A percentile compares a stretch with the other conserved stretches of the same genome.
Conservation (phyloP, 2,329 filamentous ascomycete genomes). For the Phoma sp. region DNA sequence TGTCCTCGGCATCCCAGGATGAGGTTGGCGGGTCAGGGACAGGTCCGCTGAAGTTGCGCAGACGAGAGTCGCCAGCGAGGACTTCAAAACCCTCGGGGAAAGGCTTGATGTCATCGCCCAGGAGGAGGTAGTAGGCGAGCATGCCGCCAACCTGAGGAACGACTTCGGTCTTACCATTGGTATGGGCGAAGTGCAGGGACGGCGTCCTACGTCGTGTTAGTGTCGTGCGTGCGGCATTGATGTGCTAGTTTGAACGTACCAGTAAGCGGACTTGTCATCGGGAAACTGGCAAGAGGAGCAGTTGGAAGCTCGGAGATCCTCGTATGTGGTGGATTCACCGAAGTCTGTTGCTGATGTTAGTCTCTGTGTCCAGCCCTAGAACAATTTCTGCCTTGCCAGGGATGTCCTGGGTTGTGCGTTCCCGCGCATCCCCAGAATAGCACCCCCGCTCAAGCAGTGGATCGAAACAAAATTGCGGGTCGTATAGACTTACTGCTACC, state of each 20-base stretch:
- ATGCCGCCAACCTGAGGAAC: conserved; percentile 64
- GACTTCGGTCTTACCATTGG: conserved; percentile 67
- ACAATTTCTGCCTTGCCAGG: conserved; percentile 11
- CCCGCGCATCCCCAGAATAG: conserved; percentile 5
- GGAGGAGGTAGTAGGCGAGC: conserved; percentile 78
- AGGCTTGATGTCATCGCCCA: conserved; percentile 70
- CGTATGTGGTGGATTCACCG: conserved; percentile 65
- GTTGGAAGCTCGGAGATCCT: conserved; percentile 65
- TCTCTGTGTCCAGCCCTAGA: conserved; percentile 19
- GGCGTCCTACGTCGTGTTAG: conserved; percentile 57
- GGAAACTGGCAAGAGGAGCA: conserved; percentile 71
- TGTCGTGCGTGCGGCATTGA: neutral
- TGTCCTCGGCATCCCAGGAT: conserved; percentile 67
- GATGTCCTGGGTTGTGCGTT: neutral
- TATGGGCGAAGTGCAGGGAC: conserved; percentile 70
- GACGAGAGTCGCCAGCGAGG: conserved; percentile 68
- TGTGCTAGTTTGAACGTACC: conserved; percentile 22
- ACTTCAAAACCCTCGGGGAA: conserved; percentile 77
- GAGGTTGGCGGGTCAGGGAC: conserved; percentile 74
- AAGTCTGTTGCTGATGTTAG: conserved; percentile 56
- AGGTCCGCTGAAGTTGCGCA: conserved; percentile 61
- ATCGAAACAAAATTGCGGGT: conserved; percentile 9
- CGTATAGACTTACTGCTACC: conserved; percentile 56
- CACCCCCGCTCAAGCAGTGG: conserved; percentile 12
- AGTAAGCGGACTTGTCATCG: conserved; percentile 52